phyloP scores from a whole-genome alignment of 345 rosid genomes.

The Ricinus communis region DNA sequence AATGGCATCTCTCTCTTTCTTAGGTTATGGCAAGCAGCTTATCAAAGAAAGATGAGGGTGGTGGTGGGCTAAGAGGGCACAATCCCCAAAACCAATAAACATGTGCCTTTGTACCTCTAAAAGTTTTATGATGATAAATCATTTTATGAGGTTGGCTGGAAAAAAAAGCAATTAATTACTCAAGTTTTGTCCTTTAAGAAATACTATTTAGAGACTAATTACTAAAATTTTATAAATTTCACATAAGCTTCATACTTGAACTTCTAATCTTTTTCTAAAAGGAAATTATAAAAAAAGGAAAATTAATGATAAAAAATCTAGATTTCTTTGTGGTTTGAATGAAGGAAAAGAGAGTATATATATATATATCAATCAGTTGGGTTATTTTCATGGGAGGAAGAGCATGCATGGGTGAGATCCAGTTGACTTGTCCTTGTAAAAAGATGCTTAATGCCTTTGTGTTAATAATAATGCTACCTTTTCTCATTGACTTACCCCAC shows the following conservation, averaged over 20 bases:
- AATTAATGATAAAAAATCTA: too few relatives aligned
- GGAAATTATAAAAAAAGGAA: too few relatives aligned
- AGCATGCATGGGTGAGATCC: background rate
- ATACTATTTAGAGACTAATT: too few relatives aligned
- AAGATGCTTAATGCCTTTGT: background rate
- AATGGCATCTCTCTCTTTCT: background rate
- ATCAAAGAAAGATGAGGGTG: background rate
- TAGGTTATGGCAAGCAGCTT: background rate
- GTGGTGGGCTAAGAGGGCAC: slow-evolving; percentile 7
- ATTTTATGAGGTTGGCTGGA: background rate
- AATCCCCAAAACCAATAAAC: slow-evolving; percentile 9
- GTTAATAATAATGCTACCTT: slow-evolving; percentile 5
- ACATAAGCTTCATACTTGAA: too few relatives aligned
- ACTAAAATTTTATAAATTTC: too few relatives aligned
- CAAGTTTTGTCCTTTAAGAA: too few relatives aligned
- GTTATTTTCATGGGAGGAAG: background rate
- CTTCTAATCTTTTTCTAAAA: too few relatives aligned
- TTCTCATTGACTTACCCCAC: slow-evolving; percentile 14
- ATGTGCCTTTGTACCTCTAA: background rate
- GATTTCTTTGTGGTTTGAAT: too few relatives aligned
- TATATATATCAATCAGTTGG: too few relatives aligned
- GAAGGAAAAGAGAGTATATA: too few relatives aligned
- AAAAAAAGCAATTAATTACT: too few relatives aligned
- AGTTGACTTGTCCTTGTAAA: slow-evolving; percentile 21
- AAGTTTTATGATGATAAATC: background rate